Conservation (phyloP, 2,329 filamentous ascomycete species). For the Reticulascus tulasneorum region DNA sequence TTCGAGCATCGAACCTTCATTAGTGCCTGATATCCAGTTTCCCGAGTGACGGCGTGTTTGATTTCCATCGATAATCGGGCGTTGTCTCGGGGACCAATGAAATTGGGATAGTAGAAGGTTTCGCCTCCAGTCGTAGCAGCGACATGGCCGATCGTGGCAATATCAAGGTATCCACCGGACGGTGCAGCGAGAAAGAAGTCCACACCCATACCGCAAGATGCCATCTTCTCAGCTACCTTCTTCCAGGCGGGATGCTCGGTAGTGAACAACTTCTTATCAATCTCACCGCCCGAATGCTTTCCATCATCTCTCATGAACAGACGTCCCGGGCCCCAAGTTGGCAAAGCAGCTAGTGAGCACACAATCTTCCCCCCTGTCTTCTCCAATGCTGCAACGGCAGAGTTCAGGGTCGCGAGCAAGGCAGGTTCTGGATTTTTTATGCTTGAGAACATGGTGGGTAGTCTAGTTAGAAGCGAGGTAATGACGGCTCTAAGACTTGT, state of each 20-base stretch:
- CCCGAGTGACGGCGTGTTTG: constrained; percentile 77
- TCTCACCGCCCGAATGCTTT: constrained; percentile 79
- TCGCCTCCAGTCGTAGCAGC: constrained; percentile 90
- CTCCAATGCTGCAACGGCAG: constrained; percentile 78
- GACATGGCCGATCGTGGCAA: constrained; percentile 87
- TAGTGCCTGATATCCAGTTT: constrained; percentile 91
- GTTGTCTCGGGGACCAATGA: constrained; percentile 80
- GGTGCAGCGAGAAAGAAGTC: constrained; percentile 95
- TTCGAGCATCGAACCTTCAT: constrained; percentile 99
- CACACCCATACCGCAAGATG: constrained; percentile 77
- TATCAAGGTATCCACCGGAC: constrained; percentile 84
- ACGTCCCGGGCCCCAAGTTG: constrained; percentile 85
- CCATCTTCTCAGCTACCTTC: constrained; percentile 83
- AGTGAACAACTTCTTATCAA: constrained; percentile 85
- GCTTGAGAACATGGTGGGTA: constrained; percentile 81
- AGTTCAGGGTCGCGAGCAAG: constrained; percentile 76
- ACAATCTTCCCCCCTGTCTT: constrained; percentile 89
- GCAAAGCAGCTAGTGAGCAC: constrained; percentile 80
- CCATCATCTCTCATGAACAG: constrained; percentile 84
- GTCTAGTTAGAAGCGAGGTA: constrained; percentile 73
- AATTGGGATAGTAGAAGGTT: constrained; percentile 95
- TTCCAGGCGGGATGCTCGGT: constrained; percentile 88
- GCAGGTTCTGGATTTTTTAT: constrained; percentile 91
- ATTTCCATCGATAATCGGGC: constrained; percentile 82
- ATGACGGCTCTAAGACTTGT: constrained; percentile 61